phyloP scores from a whole-genome alignment of 768 basidiomycete genomes.

The Termitomyces sp. region DNA sequence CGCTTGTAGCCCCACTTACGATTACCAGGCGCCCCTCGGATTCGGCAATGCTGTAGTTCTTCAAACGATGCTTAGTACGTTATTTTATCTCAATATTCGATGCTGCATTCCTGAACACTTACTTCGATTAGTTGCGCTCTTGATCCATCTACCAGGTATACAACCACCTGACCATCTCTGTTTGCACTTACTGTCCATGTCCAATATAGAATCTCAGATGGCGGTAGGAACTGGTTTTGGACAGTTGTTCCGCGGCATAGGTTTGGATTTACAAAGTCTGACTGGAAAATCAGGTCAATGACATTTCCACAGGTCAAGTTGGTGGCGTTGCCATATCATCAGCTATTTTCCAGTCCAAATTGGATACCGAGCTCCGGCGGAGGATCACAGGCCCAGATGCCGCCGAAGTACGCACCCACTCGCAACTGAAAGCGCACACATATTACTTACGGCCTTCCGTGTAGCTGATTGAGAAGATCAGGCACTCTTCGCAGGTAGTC shows the following conservation, averaged over 20 bases:
- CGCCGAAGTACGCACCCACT: constrained; percentile 38
- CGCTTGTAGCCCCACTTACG: not conserved
- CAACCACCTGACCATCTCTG: not conserved
- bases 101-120: constrained; percentile 24
- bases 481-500: constrained; percentile 56
- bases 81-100: not conserved
- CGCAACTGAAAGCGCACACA: not conserved
- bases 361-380: constrained; percentile 49
- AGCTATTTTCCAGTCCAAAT: constrained; percentile 59
- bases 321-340: constrained; percentile 66
- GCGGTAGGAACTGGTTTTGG: constrained; percentile 68
- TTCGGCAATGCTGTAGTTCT: constrained; percentile 70
- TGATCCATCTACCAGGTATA: constrained; percentile 58
- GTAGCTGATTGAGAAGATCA: constrained; percentile 55
- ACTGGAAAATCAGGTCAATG: not conserved
- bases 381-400: constrained; percentile 49
- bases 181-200: not conserved
- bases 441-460: not conserved
- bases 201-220: constrained; percentile 45
- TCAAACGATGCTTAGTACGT: constrained; percentile 64
- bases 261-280: constrained; percentile 22
- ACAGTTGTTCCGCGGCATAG: constrained; percentile 62
- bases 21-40: constrained; percentile 55
- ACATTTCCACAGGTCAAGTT: constrained; percentile 47
- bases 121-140: constrained; percentile 47